Evolutionary conservation across 495 filamentous ascomycete genomes (phyloP).

Genomic region (Xanthoparmelia taractica): DNA sequence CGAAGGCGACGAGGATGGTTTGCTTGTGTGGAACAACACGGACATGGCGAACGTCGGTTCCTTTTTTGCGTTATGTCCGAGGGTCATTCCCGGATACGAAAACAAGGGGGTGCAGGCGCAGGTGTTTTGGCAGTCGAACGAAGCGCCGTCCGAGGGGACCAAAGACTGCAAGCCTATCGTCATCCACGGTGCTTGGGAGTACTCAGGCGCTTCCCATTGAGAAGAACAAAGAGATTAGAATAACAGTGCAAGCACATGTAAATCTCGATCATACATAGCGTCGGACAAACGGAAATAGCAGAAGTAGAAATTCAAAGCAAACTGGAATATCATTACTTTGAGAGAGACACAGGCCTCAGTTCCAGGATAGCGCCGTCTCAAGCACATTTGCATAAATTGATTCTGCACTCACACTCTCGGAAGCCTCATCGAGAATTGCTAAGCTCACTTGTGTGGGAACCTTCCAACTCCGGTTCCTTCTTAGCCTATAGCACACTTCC

Average conservation of each 20-base stretch:
- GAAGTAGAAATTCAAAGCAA: background rate
- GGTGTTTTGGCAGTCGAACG: conserved; percentile 2
- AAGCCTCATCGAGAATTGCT: too few relatives aligned
- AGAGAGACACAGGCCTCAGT: background rate
- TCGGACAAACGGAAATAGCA: background rate
- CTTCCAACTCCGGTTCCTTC: too few relatives aligned
- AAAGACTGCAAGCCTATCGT: background rate
- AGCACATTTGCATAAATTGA: too few relatives aligned
- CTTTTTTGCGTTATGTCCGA: background rate
- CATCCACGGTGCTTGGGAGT: background rate
- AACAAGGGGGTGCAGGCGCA: background rate
- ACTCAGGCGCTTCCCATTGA: too few relatives aligned
- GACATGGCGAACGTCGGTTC: background rate
- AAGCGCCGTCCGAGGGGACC: background rate
- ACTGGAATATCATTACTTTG: too few relatives aligned
- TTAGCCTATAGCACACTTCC: too few relatives aligned
- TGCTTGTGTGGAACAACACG: conserved; percentile 1
- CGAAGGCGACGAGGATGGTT: background rate
- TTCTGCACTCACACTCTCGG: too few relatives aligned
- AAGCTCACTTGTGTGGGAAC: too few relatives aligned
- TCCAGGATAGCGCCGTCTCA: background rate
- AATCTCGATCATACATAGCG: background rate
- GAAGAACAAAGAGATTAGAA: too few relatives aligned
- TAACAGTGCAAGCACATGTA: background rate
- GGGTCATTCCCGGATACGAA: background rate